Conservation (phyloP, 495 filamentous ascomycete species). For the Cenococcum geophilum region DNA sequence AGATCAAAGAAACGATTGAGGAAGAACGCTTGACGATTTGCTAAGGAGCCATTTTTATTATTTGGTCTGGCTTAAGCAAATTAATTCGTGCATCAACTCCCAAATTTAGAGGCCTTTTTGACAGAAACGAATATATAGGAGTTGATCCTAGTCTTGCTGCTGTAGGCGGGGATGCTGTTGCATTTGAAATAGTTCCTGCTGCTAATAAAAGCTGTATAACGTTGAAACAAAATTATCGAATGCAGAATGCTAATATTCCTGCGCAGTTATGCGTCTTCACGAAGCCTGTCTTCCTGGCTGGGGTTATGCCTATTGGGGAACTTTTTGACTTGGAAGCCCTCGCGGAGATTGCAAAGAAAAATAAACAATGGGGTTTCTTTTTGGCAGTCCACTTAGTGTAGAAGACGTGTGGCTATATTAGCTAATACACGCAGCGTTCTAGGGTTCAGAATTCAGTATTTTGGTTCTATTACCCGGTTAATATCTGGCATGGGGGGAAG, state of each 20-base stretch:
- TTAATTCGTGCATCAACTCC: neutral
- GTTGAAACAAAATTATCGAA: neutral
- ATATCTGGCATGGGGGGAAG: too few relatives aligned
- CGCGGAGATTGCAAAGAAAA: conserved; percentile 5
- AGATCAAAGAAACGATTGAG: conserved; percentile 40
- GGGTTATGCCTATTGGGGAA: conserved; percentile 29
- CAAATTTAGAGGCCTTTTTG: neutral
- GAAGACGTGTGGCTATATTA: conserved; percentile 2
- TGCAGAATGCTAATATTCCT: neutral
- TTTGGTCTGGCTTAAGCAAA: conserved; percentile 46
- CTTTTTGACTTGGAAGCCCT: conserved; percentile 29
- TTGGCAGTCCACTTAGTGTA: conserved; percentile 9
- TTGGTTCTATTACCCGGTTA: too few relatives aligned
- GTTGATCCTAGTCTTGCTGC: conserved; percentile 11
- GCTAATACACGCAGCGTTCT: too few relatives aligned
- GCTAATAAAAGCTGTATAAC: neutral
- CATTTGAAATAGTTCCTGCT: conserved; percentile 11
- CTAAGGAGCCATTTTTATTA: conserved; percentile 52
- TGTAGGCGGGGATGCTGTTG: conserved; percentile 10
- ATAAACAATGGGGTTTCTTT: conserved; percentile 24
- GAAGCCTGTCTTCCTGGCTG: conserved; percentile 9
- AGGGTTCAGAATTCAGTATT: too few relatives aligned
- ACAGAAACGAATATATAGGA: neutral
- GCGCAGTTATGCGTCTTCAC: conserved; percentile 17
- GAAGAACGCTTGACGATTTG: conserved; percentile 39